Conservation (phyloP, 345 rosid species). For the Euclidium syriacum region DNA sequence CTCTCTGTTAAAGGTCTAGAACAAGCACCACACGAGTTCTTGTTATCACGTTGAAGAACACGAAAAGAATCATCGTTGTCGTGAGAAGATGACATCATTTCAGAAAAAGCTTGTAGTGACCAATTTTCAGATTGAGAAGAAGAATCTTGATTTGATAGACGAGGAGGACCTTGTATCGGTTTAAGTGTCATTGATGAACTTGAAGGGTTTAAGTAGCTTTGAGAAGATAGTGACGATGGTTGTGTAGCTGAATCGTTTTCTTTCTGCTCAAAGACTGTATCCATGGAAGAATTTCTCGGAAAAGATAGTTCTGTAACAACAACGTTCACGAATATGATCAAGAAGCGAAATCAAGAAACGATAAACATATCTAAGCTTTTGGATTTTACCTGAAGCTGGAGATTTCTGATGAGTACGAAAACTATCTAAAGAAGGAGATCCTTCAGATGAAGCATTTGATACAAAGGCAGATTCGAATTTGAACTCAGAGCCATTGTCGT, state of each 20-base stretch:
- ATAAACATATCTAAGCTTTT: too few species aligned
- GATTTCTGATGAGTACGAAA: slow-evolving; percentile 61
- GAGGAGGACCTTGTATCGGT: slow-evolving; percentile 33
- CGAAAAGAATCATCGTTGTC: slow-evolving; percentile 43
- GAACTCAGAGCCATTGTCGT: slow-evolving; percentile 46
- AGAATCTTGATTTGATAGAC: slow-evolving; percentile 46
- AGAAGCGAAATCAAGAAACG: too few species aligned
- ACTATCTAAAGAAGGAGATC: slow-evolving; percentile 55
- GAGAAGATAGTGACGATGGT: slow-evolving; percentile 55
- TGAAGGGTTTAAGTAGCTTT: slow-evolving; percentile 41
- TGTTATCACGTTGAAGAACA: slow-evolving; percentile 45
- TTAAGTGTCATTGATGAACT: slow-evolving; percentile 40
- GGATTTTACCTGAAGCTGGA: slow-evolving; percentile 83
- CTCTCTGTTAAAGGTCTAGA: slow-evolving; percentile 66
- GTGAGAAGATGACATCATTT: slow-evolving; percentile 62
- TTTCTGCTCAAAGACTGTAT: slow-evolving; percentile 49
- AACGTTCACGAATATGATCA: not conserved
- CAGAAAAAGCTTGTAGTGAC: slow-evolving; percentile 84
- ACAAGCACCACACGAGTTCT: slow-evolving; percentile 94
- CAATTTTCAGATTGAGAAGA: slow-evolving; percentile 72
- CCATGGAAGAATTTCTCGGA: slow-evolving; percentile 56
- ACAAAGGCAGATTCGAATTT: slow-evolving; percentile 57
- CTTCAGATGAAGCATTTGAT: slow-evolving; percentile 72
- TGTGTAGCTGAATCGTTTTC: slow-evolving; percentile 54
- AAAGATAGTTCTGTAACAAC: slow-evolving; percentile 63